Base-by-base conservation (phyloP, 1,284 basidiomycete genomes). In the Naganishia albida region DNA sequence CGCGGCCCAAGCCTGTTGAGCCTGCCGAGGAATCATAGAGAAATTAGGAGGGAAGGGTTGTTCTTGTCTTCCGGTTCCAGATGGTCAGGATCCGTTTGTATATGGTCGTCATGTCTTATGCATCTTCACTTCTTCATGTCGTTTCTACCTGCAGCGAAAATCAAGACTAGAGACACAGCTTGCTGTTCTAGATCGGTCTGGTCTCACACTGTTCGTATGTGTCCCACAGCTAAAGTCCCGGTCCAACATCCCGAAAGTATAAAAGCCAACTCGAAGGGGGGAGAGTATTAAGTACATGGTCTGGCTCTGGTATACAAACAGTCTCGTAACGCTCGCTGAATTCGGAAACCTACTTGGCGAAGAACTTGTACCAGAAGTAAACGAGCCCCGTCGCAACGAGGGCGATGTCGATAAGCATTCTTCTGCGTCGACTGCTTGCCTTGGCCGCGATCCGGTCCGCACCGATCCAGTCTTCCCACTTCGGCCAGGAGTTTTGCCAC, bases 401-500 rank as follows among this genome's bases (percentile, higher is more conserved):
- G 13, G 38, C 57, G 46, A 60, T 40, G 28, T 60, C 57, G 34
- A 60, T 49, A 7, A 60, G 13, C 57, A 60, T 50, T 60, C 57
- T 46, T 46, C 48, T 38, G 46, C 46, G 57, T 49, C 38, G 46
- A 40, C 57, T 60, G 26, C 46, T 51, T 15, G 40, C 46, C 26
- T 52, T 50, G 7, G 49, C 56, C 25, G 63, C 63, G n/a, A 65
- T 65, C 16, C 38, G 13, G 25, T 65, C 64, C 13, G 51, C 64
- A 4, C 69, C 69, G 28, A 65, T 64, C 49, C 57, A 69, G 54
- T 71, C 70, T n/a, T 67, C 40, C 70, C 70, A 71, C 4, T 49
- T 63, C 23, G 66, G 62, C 20, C 25, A 57, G 3, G 57, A 51
- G 43, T 69, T 69, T 42, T 66, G 62, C 53, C 53, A 68, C 67